Conservation (phyloP, 176 grass and related monocot genomes). For the barley (Hordeum vulgare) region DNA sequence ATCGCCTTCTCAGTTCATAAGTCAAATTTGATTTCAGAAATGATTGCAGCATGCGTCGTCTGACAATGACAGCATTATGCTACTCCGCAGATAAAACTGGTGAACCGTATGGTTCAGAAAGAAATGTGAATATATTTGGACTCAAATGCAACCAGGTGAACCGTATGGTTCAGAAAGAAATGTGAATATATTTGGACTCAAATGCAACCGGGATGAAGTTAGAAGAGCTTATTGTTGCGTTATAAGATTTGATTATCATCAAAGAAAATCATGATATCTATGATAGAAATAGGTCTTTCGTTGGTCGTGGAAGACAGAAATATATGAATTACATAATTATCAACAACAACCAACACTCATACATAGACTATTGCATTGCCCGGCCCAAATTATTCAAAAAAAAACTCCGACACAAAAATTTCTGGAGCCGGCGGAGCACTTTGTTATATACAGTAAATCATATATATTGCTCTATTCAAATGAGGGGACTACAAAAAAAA, state of each 20-base stretch:
- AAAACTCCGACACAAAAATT: background rate
- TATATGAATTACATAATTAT: background rate
- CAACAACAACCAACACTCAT: no score
- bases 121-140: background rate
- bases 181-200: background rate
- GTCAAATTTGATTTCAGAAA: background rate
- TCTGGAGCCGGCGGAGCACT: background rate
- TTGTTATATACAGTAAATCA: background rate
- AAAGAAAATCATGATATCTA: background rate
- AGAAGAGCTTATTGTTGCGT: background rate
- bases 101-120: background rate
- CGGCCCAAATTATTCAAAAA: background rate
- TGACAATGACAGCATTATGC: background rate
- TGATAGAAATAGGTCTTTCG: background rate
- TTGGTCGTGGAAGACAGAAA: background rate
- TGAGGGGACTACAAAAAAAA: background rate
- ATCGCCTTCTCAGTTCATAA: no score
- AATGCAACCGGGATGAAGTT: background rate
- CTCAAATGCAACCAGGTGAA: background rate
- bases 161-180: background rate
- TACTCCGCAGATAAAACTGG: background rate
- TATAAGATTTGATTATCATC: background rate
- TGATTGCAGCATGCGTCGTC: background rate
- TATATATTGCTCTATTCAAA: background rate
- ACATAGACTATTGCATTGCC: background rate